These are phyloP conservation scores for Agaricus sinodeliciosus DNA, from an alignment of 768 basidiomycete genomes.

Conservation along the genomic window DNA sequence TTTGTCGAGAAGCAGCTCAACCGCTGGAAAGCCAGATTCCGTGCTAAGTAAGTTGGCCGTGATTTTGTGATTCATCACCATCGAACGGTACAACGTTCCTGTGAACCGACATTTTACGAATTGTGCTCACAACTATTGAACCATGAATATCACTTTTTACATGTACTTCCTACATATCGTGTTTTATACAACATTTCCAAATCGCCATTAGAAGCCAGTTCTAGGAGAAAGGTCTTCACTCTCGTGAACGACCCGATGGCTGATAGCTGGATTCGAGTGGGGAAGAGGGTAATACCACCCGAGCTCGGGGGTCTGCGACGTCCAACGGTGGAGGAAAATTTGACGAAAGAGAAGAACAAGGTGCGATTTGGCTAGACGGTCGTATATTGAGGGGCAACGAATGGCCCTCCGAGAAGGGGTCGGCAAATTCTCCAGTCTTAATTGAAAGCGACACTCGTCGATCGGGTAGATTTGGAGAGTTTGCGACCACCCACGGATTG, in stretches of 20 bases:
- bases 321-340: slow-evolving; percentile 3
- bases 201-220: slow-evolving; percentile 19
- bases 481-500: slow-evolving; percentile 5
- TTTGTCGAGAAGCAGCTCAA: too few relatives aligned
- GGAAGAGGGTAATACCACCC: background rate
- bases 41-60: too few relatives aligned
- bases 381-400: slow-evolving; percentile 7
- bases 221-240: slow-evolving; percentile 18
- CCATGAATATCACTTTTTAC: too few relatives aligned
- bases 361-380: slow-evolving; percentile 5
- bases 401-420: slow-evolving; percentile 29
- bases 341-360: slow-evolving; percentile 1
- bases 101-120: too few relatives aligned
- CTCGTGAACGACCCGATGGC: slow-evolving; percentile 21
- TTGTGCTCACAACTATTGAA: too few relatives aligned
- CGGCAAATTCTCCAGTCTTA: slow-evolving; percentile 13
- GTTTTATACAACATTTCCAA: slow-evolving; percentile 5
- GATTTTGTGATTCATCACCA: too few relatives aligned
- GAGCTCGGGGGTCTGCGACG: background rate
- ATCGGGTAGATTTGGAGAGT: slow-evolving; percentile 11
- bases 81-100: too few relatives aligned
- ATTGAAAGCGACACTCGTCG: slow-evolving; percentile 8
- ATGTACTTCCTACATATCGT: too few relatives aligned
- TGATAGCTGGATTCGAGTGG: slow-evolving; percentile 18
- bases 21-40: too few relatives aligned